These are phyloP conservation scores for Botrytis sinoallii DNA, from an alignment of 2,329 filamentous ascomycete genomes.

Conservation along the genomic window DNA sequence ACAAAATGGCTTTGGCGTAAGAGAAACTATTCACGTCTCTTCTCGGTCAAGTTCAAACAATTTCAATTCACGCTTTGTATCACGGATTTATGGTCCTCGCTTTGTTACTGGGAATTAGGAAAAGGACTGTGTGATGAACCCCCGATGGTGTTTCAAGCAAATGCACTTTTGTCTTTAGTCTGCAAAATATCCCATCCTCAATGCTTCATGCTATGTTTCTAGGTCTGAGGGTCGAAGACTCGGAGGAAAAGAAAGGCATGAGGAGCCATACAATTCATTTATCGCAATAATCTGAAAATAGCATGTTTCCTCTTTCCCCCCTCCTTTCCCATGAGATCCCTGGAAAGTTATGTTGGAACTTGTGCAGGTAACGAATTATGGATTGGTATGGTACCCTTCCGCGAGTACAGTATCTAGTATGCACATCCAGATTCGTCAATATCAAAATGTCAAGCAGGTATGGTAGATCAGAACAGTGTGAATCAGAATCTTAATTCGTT, in stretches of 20 bases:
- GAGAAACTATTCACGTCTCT: background rate
- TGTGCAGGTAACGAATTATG: background rate
- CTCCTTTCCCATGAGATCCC: background rate
- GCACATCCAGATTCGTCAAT: background rate
- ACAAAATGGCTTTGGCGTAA: background rate
- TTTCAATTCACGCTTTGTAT: slow-evolving; percentile 3
- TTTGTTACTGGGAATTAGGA: background rate
- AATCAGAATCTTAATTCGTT: background rate
- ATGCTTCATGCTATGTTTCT: background rate
- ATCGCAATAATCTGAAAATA: background rate
- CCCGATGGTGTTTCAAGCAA: slow-evolving; percentile 7
- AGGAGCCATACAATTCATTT: background rate
- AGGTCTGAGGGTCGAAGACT: background rate
- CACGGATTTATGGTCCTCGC: background rate
- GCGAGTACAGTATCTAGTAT: background rate
- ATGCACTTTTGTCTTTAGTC: background rate
- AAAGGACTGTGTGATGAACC: background rate
- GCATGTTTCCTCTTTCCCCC: background rate
- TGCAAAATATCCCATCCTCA: background rate
- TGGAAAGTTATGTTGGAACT: background rate
- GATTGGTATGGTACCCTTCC: background rate
- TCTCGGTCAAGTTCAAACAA: slow-evolving; percentile 3
- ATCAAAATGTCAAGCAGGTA: background rate
- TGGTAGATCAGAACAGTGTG: background rate
- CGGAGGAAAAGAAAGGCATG: background rate